Conservation (phyloP, 2,329 filamentous ascomycete species). For the Colletotrichum salicis region DNA sequence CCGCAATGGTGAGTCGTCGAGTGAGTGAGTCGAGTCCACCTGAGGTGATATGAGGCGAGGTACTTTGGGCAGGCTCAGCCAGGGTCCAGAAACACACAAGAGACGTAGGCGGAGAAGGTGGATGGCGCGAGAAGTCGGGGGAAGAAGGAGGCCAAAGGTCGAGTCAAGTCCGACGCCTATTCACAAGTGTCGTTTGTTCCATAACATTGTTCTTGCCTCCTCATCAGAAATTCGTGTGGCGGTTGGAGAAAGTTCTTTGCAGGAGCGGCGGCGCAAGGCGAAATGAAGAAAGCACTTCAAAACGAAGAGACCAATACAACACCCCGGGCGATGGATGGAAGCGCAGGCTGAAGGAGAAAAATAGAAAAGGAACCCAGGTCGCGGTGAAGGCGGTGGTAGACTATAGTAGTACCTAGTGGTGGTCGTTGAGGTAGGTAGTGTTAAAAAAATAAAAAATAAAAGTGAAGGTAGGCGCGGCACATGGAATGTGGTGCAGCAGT, state of each 20-base stretch:
- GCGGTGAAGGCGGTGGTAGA: background rate
- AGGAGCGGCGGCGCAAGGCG: background rate
- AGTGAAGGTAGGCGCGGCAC: constrained; percentile 32
- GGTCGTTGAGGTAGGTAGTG: background rate
- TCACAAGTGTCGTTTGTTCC: constrained; percentile 17
- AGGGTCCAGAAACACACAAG: background rate
- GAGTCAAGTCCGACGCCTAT: constrained; percentile 27
- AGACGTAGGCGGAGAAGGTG: background rate
- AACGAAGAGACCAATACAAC: background rate
- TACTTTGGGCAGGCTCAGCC: background rate
- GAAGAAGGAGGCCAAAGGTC: constrained; percentile 14
- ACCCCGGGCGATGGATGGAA: constrained; percentile 5
- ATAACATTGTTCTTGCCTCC: constrained; percentile 20
- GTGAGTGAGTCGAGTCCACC: background rate
- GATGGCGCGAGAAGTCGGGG: constrained; percentile 8
- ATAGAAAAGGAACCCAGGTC: background rate
- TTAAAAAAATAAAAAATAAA: background rate
- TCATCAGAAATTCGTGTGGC: background rate
- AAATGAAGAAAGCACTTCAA: background rate
- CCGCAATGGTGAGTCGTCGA: background rate
- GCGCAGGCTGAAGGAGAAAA: constrained; percentile 3
- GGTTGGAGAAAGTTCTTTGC: background rate
- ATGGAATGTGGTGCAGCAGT: constrained; percentile 32
- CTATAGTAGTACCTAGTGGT: background rate
- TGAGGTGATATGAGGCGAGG: background rate